phyloP scores from a whole-genome alignment of 2,329 filamentous ascomycete species.

The Aspergillus latus region DNA sequence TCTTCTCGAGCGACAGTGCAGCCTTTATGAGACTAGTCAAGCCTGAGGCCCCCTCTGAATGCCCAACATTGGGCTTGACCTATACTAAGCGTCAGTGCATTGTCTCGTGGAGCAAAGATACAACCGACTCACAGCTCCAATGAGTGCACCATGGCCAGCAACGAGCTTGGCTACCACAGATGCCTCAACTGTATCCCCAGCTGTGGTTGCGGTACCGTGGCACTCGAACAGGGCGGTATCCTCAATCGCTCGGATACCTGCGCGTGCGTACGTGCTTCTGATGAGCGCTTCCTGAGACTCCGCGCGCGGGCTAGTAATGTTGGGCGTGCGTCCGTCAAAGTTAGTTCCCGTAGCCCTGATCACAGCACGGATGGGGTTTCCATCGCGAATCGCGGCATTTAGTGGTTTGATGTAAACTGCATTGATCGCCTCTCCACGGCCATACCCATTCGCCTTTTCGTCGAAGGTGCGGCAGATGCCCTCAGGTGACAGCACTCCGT shows the following conservation, averaged over 20 bases:
- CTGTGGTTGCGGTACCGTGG: too few species aligned
- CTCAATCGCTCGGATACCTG: too few species aligned
- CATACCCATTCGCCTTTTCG: conserved; percentile 31
- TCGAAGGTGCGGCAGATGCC: conserved; percentile 29
- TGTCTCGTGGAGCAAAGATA: too few species aligned
- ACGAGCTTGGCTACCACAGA: too few species aligned
- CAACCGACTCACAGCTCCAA: not conserved
- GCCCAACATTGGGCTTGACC: conserved; percentile 21
- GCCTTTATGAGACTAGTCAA: conserved; percentile 47
- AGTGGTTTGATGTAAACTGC: conserved; percentile 32
- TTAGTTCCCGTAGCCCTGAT: conserved; percentile 19
- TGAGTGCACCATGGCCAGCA: too few species aligned
- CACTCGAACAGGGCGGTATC: too few species aligned
- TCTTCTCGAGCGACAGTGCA: conserved; percentile 43
- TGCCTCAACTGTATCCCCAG: too few species aligned
- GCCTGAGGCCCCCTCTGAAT: conserved; percentile 48
- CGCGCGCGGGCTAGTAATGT: too few species aligned
- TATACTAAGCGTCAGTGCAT: too few species aligned
- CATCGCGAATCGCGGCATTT: conserved; percentile 27
- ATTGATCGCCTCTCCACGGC: conserved; percentile 32
- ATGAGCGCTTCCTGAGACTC: too few species aligned
- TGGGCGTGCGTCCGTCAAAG: not conserved
- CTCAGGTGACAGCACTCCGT: conserved; percentile 35
- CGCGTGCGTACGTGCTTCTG: too few species aligned
- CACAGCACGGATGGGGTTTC: conserved; percentile 30